Percentiles rank a stretch among this genome's conserved stretches.
These are phyloP conservation scores for Prunus yedoensis DNA, from an alignment of 331 rosid genomes.

Conservation along the genomic window DNA sequence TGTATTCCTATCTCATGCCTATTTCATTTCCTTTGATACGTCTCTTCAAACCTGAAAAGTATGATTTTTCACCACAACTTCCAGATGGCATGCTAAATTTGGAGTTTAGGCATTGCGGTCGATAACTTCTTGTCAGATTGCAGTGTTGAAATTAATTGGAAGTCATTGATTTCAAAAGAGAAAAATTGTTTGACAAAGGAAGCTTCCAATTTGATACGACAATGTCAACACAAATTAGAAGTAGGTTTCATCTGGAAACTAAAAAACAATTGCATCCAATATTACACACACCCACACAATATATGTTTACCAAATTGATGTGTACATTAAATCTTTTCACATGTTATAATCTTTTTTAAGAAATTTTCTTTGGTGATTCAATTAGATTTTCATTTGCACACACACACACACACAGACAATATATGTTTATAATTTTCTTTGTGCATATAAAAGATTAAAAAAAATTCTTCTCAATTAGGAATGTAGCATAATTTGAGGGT, in stretches of 20 bases:
- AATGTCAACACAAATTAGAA: not conserved
- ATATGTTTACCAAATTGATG: not conserved
- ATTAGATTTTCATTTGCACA: too few species aligned
- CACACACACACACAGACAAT: not conserved
- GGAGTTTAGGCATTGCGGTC: not conserved
- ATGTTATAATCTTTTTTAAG: not conserved
- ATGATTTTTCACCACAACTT: not conserved
- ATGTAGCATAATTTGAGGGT: not conserved
- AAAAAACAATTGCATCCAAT: too few species aligned
- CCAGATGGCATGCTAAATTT: slow-evolving; percentile 1
- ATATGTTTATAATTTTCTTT: not conserved
- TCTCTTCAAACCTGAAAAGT: not conserved
- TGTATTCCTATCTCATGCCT: not conserved
- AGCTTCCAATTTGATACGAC: not conserved
- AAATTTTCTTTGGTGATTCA: not conserved
- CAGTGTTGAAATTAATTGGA: not conserved
- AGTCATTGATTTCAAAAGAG: not conserved
- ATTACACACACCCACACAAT: not conserved
- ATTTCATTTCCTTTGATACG: not conserved
- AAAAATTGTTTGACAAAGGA: not conserved
- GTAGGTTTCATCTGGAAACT: too few species aligned
- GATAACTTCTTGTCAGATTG: not conserved
- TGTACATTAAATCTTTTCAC: not conserved
- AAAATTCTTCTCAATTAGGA: not conserved
- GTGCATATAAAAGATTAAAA: not conserved